phyloP scores from a whole-genome alignment of 2,329 filamentous ascomycete species.

The Penicillium brevicompactum region DNA sequence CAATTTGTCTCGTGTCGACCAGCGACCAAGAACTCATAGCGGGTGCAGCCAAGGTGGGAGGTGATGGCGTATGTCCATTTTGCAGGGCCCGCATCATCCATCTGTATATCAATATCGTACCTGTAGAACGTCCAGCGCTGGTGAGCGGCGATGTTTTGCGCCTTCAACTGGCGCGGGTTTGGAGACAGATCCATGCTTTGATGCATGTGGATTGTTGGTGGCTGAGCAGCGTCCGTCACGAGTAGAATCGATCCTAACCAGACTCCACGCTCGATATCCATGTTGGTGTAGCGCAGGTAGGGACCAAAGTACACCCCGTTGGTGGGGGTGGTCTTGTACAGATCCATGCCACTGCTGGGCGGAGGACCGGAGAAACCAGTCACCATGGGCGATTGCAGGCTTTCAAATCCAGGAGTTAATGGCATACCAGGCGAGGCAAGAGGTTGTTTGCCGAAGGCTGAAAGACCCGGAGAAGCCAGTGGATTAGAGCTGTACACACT shows the following conservation, averaged over 20 bases:
- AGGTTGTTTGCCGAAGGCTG: conserved; percentile 55
- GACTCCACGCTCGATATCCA: conserved; percentile 86
- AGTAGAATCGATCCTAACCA: conserved; percentile 95
- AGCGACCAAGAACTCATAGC: conserved; percentile 95
- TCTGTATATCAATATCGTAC: conserved; percentile 86
- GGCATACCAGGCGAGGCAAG: conserved; percentile 80
- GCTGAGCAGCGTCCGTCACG: conserved; percentile 86
- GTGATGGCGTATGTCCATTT: conserved; percentile 99
- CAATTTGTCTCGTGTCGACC: conserved; percentile 87
- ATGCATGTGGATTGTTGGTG: conserved; percentile 94
- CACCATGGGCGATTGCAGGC: conserved; percentile 70
- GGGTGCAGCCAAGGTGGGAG: conserved; percentile 93
- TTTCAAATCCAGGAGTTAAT: conserved; percentile 81
- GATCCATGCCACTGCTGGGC: conserved; percentile 82
- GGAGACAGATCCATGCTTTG: conserved; percentile 87
- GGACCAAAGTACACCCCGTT: conserved; percentile 98
- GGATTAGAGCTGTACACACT: conserved; percentile 73
- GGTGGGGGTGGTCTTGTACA: conserved; percentile 90
- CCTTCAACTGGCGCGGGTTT: conserved; percentile 83
- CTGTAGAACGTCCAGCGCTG: conserved; percentile 95
- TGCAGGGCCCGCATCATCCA: conserved; percentile 75
- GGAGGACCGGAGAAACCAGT: conserved; percentile 89
- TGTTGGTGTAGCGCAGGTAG: conserved; percentile 93
- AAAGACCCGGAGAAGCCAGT: conserved; percentile 68
- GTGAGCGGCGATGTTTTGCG: conserved; percentile 81